phyloP scores from a whole-genome alignment of 768 basidiomycete genomes.

The Lepiota venenata region DNA sequence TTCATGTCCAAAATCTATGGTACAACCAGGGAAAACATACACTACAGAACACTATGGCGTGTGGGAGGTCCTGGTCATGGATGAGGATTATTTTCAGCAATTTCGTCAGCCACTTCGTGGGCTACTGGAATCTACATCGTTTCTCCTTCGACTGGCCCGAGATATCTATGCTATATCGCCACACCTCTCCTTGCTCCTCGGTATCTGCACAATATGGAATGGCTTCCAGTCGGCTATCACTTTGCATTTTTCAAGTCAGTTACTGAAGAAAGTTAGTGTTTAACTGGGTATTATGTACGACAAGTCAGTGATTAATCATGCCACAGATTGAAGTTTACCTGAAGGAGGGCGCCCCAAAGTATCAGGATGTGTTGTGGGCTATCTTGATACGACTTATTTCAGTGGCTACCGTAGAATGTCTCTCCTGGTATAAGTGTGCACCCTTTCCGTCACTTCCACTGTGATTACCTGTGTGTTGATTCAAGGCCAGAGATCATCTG shows the following conservation, averaged over 20 bases:
- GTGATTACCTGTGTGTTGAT: too few relatives aligned
- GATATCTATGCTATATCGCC: conserved; percentile 21
- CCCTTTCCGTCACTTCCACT: too few relatives aligned
- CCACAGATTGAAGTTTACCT: too few relatives aligned
- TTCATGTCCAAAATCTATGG: too few relatives aligned
- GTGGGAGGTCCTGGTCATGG: background rate
- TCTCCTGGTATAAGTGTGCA: too few relatives aligned
- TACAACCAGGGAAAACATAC: background rate
- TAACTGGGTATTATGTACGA: too few relatives aligned
- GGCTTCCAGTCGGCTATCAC: background rate
- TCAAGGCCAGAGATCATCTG: background rate
- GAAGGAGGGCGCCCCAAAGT: too few relatives aligned
- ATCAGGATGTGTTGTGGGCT: too few relatives aligned
- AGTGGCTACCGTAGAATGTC: too few relatives aligned
- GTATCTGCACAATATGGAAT: conserved; percentile 11
- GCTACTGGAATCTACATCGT: background rate
- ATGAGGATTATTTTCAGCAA: background rate
- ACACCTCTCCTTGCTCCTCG: conserved; percentile 15
- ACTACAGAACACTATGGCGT: background rate
- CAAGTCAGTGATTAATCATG: background rate
- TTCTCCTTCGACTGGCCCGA: conserved; percentile 14
- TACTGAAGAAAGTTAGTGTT: background rate
- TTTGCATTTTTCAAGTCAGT: conserved; percentile 4
- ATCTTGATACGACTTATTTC: too few relatives aligned
- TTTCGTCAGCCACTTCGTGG: background rate